Evolutionary conservation across 768 basidiomycete species (phyloP).

Genomic region (Agaricus blazei): DNA sequence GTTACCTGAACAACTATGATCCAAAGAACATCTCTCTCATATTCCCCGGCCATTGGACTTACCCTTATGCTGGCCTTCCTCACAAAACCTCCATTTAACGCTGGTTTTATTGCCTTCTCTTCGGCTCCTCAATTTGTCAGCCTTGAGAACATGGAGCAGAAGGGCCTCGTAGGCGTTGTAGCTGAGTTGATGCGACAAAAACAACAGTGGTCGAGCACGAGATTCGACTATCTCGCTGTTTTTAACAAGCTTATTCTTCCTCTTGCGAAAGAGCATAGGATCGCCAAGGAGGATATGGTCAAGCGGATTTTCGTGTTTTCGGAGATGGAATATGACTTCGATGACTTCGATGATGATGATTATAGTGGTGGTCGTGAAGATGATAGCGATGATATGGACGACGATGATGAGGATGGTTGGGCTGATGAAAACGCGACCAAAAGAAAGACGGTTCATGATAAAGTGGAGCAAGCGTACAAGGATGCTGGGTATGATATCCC

Average conservation of each 20-base stretch:
- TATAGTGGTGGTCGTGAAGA: no score
- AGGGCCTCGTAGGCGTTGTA: slow-evolving; percentile 33
- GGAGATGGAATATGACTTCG: slow-evolving; percentile 71
- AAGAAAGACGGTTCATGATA: slow-evolving; percentile 64
- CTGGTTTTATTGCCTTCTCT: slow-evolving; percentile 69
- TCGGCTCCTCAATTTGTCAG: slow-evolving; percentile 39
- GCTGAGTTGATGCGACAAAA: slow-evolving; percentile 21
- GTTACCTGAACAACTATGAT: slow-evolving; percentile 18
- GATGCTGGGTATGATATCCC: slow-evolving; percentile 68
- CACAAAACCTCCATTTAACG: slow-evolving; percentile 58
- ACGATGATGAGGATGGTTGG: no score
- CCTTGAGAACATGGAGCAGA: slow-evolving; percentile 34
- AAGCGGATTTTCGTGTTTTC: slow-evolving; percentile 72
- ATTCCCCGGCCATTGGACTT: slow-evolving; percentile 57
- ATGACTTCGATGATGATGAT: no score
- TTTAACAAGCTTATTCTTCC: slow-evolving; percentile 61
- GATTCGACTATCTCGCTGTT: slow-evolving; percentile 58
- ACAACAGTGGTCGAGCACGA: slow-evolving; percentile 41
- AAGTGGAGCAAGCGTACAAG: slow-evolving; percentile 47
- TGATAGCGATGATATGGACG: no score
- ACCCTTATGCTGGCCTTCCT: slow-evolving; percentile 62
- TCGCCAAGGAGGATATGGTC: slow-evolving; percentile 67
- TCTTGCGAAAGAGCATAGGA: slow-evolving; percentile 47
- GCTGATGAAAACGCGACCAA: slow-evolving; percentile 8
- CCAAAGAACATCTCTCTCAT: slow-evolving; percentile 38